phyloP scores from a whole-genome alignment of 768 basidiomycete genomes.

The Tricholoma saponaceum region DNA sequence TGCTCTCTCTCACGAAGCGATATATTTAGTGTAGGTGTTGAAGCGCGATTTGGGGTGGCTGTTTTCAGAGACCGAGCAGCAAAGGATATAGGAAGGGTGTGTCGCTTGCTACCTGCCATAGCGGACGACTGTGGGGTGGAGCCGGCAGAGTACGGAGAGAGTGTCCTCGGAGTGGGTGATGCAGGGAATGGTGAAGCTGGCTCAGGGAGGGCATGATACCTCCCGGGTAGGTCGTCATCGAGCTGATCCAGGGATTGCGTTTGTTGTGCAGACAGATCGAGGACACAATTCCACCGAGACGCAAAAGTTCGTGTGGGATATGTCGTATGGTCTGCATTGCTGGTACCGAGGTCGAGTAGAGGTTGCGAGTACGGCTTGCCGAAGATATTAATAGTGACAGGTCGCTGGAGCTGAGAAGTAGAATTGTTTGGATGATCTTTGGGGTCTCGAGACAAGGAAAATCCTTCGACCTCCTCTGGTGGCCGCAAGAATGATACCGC shows the following conservation, averaged over 20 bases:
- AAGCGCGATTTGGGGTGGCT: constrained; percentile 14
- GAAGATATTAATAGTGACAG: constrained; percentile 75
- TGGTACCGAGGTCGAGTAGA: constrained; percentile 15
- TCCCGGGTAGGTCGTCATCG: constrained; percentile 27
- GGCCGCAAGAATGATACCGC: constrained; percentile 78
- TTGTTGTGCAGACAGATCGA: constrained; percentile 60
- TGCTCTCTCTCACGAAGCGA: constrained; percentile 19
- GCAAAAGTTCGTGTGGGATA: constrained; percentile 76
- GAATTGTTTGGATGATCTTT: constrained; percentile 18
- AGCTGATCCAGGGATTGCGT: constrained; percentile 23
- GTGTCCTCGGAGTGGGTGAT: constrained; percentile 23
- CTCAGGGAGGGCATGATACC: constrained; percentile 56
- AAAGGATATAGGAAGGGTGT: constrained; percentile 40
- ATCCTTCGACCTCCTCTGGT: constrained; percentile 51
- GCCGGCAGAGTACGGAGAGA: constrained; percentile 13
- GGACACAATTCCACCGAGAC: constrained; percentile 86
- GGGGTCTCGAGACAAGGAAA: constrained; percentile 26
- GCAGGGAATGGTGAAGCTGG: constrained; percentile 79
- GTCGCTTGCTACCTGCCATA: constrained; percentile 56
- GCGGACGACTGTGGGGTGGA: constrained; percentile 31
- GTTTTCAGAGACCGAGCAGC: constrained; percentile 25
- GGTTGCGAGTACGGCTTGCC: constrained; percentile 60
- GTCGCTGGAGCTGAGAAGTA: constrained; percentile 56
- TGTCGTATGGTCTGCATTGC: constrained; percentile 15
- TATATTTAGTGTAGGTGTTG: constrained; percentile 20